Evolutionary conservation across 495 filamentous ascomycete genomes (phyloP).

Genomic region (Penicillium argentinense): DNA sequence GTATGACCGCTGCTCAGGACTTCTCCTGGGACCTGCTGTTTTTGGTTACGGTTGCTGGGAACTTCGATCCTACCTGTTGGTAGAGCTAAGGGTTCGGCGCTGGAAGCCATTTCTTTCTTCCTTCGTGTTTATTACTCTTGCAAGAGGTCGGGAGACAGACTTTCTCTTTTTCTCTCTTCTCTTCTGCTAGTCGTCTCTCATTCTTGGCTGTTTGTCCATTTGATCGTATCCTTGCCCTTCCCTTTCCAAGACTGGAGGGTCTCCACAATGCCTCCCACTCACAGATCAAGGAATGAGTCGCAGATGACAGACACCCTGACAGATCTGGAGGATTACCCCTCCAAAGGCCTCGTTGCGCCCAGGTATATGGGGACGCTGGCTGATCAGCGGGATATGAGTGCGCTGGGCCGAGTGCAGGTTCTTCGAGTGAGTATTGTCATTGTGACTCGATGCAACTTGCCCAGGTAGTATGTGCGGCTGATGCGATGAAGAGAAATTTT

Average conservation of each 20-base stretch:
- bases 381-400: conserved; percentile 44
- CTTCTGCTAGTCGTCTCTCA: not conserved
- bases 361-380: conserved; percentile 41
- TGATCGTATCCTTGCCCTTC: not conserved
- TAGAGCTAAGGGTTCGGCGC: not conserved
- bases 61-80: not conserved
- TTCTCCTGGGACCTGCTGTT: conserved; percentile 22
- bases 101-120: not conserved
- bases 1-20: conserved; percentile 1
- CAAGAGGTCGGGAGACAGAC: not conserved
- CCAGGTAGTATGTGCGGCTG: not conserved
- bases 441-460: no score
- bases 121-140: conserved; percentile 1
- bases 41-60: conserved; percentile 11
- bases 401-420: conserved; percentile 43
- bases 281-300: conserved; percentile 11
- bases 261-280: conserved; percentile 9
- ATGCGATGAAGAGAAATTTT: conserved; percentile 46
- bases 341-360: conserved; percentile 34
- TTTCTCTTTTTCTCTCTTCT: not conserved
- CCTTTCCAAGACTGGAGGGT: not conserved
- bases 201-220: not conserved
- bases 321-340: conserved; percentile 25
- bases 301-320: conserved; percentile 11
- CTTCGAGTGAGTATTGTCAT: conserved; percentile 33